Percentiles rank a stretch among this genome's conserved stretches.
These are phyloP conservation scores for Ceratobasidium sp. DNA, from an alignment of 1,284 basidiomycete species.

Conservation along the genomic window DNA sequence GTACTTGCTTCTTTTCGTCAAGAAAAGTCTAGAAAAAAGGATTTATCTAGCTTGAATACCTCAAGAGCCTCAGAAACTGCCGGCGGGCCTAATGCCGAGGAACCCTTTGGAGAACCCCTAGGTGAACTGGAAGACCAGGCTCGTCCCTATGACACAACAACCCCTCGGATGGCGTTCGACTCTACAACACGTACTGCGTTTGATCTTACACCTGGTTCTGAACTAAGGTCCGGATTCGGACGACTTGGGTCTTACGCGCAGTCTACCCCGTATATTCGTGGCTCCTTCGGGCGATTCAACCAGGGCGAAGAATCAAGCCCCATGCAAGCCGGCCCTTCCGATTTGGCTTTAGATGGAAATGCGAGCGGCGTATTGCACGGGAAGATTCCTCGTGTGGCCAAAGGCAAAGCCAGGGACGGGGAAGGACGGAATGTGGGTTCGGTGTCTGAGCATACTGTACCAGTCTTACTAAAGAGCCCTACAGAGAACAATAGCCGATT, in stretches of 20 bases:
- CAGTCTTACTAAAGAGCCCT: not conserved
- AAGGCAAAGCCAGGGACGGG: not conserved
- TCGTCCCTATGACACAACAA: not conserved
- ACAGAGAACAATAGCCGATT: not conserved
- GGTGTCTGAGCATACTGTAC: too few species aligned
- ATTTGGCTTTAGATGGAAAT: not conserved
- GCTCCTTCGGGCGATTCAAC: not conserved
- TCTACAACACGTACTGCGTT: not conserved
- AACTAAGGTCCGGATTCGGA: not conserved
- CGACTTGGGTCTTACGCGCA: conserved; percentile 9
- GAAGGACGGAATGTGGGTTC: not conserved
- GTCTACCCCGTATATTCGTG: conserved; percentile 26
- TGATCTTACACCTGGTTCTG: not conserved
- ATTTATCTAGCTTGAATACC: too few species aligned
- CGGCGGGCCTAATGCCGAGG: too few species aligned
- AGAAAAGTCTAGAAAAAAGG: too few species aligned
- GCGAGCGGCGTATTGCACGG: not conserved
- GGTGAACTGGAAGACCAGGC: not conserved
- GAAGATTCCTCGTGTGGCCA: not conserved
- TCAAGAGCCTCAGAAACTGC: too few species aligned
- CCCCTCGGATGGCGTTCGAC: not conserved
- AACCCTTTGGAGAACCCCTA: not conserved
- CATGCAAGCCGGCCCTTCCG: not conserved
- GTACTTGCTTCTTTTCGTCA: too few species aligned
- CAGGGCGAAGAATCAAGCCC: not conserved